Evolutionary conservation across 1,139 yeast species (phyloP), one percentile per base, ranked within the genome.

Genomic region (Suhomyces coccinellae): DNA sequence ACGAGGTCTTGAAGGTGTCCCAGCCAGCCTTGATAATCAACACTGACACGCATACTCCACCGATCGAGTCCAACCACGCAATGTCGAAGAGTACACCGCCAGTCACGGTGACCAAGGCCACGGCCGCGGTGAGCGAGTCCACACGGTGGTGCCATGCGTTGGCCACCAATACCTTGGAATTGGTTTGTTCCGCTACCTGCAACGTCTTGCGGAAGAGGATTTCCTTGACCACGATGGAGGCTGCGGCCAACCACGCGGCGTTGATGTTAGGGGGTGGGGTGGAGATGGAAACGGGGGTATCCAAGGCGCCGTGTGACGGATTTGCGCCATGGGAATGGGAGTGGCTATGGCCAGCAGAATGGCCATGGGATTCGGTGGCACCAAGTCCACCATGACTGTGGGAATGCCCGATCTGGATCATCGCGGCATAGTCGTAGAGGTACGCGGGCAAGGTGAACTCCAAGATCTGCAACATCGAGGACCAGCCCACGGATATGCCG

Each of bases 81-180:
- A 89, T 77, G 51, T 83, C 79, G 51, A 89, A 79, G 50, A 88
- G 69, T 52, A 86, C 84, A 27, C 97, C 96, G 2, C 95, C 85
- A 0, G 95, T 80, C 43, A 93, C 95, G 0, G 98, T 90, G 5
- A 83, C 77, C 22, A 91, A 77, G 0, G 99, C 98, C 9, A 93
- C 98, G 33, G 87, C 75, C 0, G 97, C 90, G 0, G 98, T 95
- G 54, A 93, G 65, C 1, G 96, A 86, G 62, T 93, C 99, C n/a
- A 93, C 91, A 52, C 99, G 77, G 61, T 93, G 99, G 63, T 93
- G 99, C 98, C 98, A 93, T 3, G 99, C 99, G 60, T 93, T 93
- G 6, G 99, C 99, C 41, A 89, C 84, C 45, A 93, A 75, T 5
- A 93, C 98, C 51, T 89, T 87, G 1, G 97, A 89, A 58, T 88